Conservation (phyloP, 78 protist genomes). For the Dictyostelium purpureum region DNA sequence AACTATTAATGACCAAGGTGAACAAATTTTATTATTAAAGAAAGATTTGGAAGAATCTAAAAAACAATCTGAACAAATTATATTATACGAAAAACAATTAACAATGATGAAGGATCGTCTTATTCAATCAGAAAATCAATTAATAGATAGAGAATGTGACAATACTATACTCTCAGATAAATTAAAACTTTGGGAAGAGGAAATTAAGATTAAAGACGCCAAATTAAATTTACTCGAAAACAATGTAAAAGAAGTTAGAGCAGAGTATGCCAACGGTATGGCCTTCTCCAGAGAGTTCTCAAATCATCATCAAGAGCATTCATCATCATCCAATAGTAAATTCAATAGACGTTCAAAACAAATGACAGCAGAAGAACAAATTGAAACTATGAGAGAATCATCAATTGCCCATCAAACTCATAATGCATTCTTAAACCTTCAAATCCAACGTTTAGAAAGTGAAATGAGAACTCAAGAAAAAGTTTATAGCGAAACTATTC, state of each 20-base stretch:
- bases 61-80: not conserved
- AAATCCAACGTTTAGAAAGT: conserved; percentile 53
- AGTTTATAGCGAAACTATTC: conserved; percentile 63
- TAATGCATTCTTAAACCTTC: conserved; percentile 53
- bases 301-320: not conserved
- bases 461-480: conserved; percentile 71
- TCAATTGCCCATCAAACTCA: conserved; percentile 79
- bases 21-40: conserved; percentile 10
- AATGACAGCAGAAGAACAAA: conserved; percentile 55
- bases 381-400: conserved; percentile 56
- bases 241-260: conserved; percentile 64
- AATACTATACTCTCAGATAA: conserved; percentile 37
- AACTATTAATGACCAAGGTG: conserved; percentile 55
- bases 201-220: conserved; percentile 67
- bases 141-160: conserved; percentile 52
- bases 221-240: conserved; percentile 37
- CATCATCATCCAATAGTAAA: not conserved
- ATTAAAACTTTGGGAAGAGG: conserved; percentile 68
- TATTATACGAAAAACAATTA: not conserved
- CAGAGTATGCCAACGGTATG: conserved; percentile 73
- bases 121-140: conserved; percentile 40
- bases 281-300: conserved; percentile 58
- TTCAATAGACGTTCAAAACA: conserved; percentile 26
- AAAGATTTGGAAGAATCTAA: conserved; percentile 41
- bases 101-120: conserved; percentile 30